Evolutionary conservation across 768 basidiomycete species (phyloP).

Genomic region (Rhizopogon vulgaris): DNA sequence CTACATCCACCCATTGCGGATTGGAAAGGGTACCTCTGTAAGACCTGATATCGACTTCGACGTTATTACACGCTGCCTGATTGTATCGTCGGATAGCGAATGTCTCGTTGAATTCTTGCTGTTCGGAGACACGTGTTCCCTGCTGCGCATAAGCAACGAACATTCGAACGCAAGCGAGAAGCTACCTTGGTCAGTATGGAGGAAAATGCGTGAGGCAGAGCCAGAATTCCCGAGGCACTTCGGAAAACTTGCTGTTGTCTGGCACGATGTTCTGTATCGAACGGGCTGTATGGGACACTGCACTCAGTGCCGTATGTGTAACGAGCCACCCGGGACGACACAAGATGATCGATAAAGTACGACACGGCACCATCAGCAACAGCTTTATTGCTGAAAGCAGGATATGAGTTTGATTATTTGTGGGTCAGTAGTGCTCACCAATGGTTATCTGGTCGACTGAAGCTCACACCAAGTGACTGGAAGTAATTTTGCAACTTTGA

Average conservation of each 20-base stretch:
- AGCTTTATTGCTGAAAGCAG: slow-evolving; percentile 34
- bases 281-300: slow-evolving; percentile 27
- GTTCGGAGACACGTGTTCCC: slow-evolving; percentile 40
- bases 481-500: slow-evolving; percentile 34
- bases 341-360: slow-evolving; percentile 40
- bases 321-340: slow-evolving; percentile 41
- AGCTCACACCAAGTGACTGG: slow-evolving; percentile 29
- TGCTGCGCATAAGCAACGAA: slow-evolving; percentile 8
- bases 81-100: slow-evolving; percentile 26
- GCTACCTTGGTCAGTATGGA: slow-evolving; percentile 37
- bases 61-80: slow-evolving; percentile 13
- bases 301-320: slow-evolving; percentile 43
- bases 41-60: slow-evolving; percentile 21
- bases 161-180: not conserved
- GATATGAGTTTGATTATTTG: slow-evolving; percentile 8
- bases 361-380: slow-evolving; percentile 47
- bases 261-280: slow-evolving; percentile 34
- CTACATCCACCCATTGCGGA: slow-evolving; percentile 29
- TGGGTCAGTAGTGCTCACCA: slow-evolving; percentile 32
- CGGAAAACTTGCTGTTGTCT: slow-evolving; percentile 27
- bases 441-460: slow-evolving; percentile 48
- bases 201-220: slow-evolving; percentile 36
- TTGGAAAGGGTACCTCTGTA: slow-evolving; percentile 23
- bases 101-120: slow-evolving; percentile 36
- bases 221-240: slow-evolving; percentile 31